phyloP scores from a whole-genome alignment of 2,329 filamentous ascomycete species.

The Cytospora schulzeri region DNA sequence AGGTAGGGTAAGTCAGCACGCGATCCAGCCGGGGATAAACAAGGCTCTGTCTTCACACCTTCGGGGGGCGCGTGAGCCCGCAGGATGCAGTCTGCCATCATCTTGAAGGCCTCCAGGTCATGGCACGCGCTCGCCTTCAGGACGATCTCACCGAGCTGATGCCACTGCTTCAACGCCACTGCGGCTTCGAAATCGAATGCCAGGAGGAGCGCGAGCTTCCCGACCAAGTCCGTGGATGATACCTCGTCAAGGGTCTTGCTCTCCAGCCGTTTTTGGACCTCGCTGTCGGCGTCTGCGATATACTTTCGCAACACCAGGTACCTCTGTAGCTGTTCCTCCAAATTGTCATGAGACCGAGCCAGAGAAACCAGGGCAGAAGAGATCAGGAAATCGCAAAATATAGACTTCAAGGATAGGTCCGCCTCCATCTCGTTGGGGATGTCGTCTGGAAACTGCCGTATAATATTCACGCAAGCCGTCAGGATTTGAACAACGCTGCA shows the following conservation, averaged over 20 bases:
- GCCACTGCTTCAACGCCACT: constrained; percentile 67
- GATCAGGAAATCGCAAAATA: constrained; percentile 73
- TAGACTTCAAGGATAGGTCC: constrained; percentile 59
- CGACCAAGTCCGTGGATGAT: constrained; percentile 53
- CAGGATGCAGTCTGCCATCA: constrained; percentile 68
- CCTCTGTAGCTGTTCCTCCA: constrained; percentile 56
- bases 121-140: constrained; percentile 49
- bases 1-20: constrained; percentile 2
- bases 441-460: constrained; percentile 52
- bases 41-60: constrained; percentile 49
- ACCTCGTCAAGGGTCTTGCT: constrained; percentile 45
- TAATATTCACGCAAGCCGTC: constrained; percentile 53
- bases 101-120: constrained; percentile 54
- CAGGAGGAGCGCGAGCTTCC: constrained; percentile 67
- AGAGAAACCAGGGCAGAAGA: constrained; percentile 53
- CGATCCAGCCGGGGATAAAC: neutral
- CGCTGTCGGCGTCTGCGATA: constrained; percentile 57
- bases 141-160: constrained; percentile 64
- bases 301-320: constrained; percentile 66
- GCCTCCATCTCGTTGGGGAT: constrained; percentile 42
- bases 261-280: constrained; percentile 43
- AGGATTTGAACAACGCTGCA: constrained; percentile 59
- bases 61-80: constrained; percentile 53
- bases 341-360: constrained; percentile 53
- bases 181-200: constrained; percentile 81